Percentiles rank a stretch among this genome's conserved stretches.
phyloP scores from a whole-genome alignment of 2,329 filamentous ascomycete species.

The Leptodontidium sp. region DNA sequence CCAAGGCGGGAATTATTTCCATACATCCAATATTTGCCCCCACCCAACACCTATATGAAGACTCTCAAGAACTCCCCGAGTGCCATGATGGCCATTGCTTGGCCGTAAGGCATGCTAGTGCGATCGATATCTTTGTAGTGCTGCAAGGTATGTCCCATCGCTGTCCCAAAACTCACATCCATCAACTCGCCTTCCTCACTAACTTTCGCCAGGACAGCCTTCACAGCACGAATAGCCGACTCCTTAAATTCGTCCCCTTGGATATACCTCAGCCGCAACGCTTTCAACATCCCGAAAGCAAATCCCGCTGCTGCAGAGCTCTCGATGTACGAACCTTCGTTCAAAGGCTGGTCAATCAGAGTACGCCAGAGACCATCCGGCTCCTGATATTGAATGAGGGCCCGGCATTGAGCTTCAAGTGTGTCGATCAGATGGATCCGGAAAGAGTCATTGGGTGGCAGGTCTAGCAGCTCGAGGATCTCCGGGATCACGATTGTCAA shows the following conservation, averaged over 20 bases:
- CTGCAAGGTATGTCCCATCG: slow-evolving; percentile 76
- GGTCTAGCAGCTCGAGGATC: slow-evolving; percentile 75
- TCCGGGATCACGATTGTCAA: slow-evolving; percentile 85
- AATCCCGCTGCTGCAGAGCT: slow-evolving; percentile 83
- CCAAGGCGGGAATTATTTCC: too few relatives aligned
- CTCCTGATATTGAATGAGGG: slow-evolving; percentile 67
- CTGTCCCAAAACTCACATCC: slow-evolving; percentile 81
- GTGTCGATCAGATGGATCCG: slow-evolving; percentile 63
- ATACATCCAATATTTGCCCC: too few relatives aligned
- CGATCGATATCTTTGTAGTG: slow-evolving; percentile 80
- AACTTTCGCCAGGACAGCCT: slow-evolving; percentile 72
- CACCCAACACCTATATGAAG: slow-evolving; percentile 76
- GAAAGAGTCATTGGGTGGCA: slow-evolving; percentile 63
- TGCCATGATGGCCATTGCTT: slow-evolving; percentile 86
- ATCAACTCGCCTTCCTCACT: slow-evolving; percentile 72
- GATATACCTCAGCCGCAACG: slow-evolving; percentile 73
- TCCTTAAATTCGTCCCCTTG: slow-evolving; percentile 63
- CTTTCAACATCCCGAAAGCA: slow-evolving; percentile 81
- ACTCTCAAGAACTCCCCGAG: slow-evolving; percentile 77
- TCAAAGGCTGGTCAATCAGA: slow-evolving; percentile 79
- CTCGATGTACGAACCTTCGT: slow-evolving; percentile 77
- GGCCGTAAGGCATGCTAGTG: slow-evolving; percentile 85
- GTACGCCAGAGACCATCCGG: slow-evolving; percentile 76
- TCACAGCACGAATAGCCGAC: slow-evolving; percentile 70
- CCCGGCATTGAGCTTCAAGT: slow-evolving; percentile 73